Conservation (phyloP, 2,329 filamentous ascomycete species). For the Hawksworthiomyces lignivorus region DNA sequence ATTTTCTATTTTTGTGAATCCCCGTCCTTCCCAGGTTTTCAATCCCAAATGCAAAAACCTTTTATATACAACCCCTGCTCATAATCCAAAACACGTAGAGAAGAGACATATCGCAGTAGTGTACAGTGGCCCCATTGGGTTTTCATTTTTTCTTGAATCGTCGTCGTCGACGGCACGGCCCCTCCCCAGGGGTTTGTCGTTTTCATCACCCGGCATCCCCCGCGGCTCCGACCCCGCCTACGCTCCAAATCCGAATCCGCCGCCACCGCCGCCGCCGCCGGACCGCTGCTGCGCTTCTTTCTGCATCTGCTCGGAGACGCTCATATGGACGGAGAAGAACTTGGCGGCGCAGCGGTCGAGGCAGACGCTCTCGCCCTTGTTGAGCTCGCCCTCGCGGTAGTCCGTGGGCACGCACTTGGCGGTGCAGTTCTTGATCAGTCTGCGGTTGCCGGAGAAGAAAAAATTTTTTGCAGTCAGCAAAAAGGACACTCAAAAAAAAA, state of each 20-base stretch:
- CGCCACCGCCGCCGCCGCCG: conserved; percentile 40
- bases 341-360: conserved; percentile 95
- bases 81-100: too few relatives aligned
- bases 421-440: conserved; percentile 80
- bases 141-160: neutral
- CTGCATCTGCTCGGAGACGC: conserved; percentile 95
- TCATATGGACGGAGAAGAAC: conserved; percentile 98
- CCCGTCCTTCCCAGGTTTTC: too few relatives aligned
- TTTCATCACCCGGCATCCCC: neutral
- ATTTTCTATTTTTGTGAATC: too few relatives aligned
- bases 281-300: conserved; percentile 66
- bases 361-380: conserved; percentile 98
- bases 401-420: conserved; percentile 87
- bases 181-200: neutral
- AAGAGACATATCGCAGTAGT: too few relatives aligned
- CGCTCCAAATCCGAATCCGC: conserved; percentile 26
- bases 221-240: neutral
- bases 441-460: too few relatives aligned
- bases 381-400: conserved; percentile 93
- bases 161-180: too few relatives aligned
- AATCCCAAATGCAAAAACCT: too few relatives aligned
- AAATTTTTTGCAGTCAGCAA: too few relatives aligned
- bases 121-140: too few relatives aligned
- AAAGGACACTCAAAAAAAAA: too few relatives aligned
- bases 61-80: too few relatives aligned